phyloP scores from a whole-genome alignment of 164 flowering plant genomes.

The Taxillus chinensis region DNA sequence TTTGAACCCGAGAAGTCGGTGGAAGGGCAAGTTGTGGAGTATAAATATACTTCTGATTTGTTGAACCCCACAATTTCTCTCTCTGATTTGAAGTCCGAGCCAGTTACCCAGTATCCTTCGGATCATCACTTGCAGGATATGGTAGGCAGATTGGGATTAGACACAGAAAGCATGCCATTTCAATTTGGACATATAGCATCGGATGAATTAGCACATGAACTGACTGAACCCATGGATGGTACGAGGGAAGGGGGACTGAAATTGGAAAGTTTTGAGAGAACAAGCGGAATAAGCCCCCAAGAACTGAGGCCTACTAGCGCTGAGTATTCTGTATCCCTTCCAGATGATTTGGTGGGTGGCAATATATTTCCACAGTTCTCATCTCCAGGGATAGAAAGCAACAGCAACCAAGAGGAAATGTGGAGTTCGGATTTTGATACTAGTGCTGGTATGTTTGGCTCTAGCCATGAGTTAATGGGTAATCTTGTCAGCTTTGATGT shows the following conservation, averaged over 20 bases:
- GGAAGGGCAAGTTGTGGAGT: slow-evolving; percentile 41
- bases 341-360: slow-evolving; percentile 32
- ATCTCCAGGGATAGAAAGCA: slow-evolving; percentile 24
- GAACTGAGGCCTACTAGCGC: slow-evolving; percentile 11
- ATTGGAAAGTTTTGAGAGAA: slow-evolving; percentile 24
- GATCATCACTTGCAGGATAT: slow-evolving; percentile 20
- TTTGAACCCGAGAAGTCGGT: slow-evolving; percentile 11
- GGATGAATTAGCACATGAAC: slow-evolving; percentile 17
- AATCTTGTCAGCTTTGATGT: slow-evolving; percentile 24
- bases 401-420: slow-evolving; percentile 31
- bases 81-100: slow-evolving; percentile 12
- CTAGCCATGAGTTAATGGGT: slow-evolving; percentile 40
- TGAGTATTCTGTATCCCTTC: slow-evolving; percentile 31
- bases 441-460: slow-evolving; percentile 26
- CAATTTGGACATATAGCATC: slow-evolving; percentile 17
- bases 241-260: slow-evolving; percentile 13
- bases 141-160: slow-evolving; percentile 20
- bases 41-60: slow-evolving; percentile 13
- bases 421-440: slow-evolving; percentile 46
- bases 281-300: slow-evolving; percentile 17
- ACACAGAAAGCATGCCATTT: slow-evolving; percentile 14
- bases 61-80: slow-evolving; percentile 9
- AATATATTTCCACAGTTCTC: slow-evolving; percentile 23
- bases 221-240: slow-evolving; percentile 11
- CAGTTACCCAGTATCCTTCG: slow-evolving; percentile 13